Percentiles rank a stretch among this genome's conserved stretches.
Conservation (phyloP, 805 yeast species). For the Helenozyma rhizophorensis region DNA sequence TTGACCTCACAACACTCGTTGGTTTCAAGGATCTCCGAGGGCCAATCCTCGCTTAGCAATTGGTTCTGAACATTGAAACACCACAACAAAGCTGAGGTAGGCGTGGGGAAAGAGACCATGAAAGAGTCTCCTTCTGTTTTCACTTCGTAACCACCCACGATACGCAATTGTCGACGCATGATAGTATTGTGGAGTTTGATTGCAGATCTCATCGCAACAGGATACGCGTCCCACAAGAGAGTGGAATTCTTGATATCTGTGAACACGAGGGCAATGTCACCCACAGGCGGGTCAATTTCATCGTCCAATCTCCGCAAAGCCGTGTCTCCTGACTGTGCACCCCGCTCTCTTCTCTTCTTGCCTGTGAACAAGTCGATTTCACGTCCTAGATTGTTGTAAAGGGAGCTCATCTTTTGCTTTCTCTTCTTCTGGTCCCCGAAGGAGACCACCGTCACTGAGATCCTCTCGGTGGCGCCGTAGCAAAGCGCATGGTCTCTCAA, state of each 20-base stretch:
- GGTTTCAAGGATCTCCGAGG: constrained; percentile 79
- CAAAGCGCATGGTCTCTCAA: constrained; percentile 91
- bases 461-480: constrained; percentile 78
- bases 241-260: constrained; percentile 97
- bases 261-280: constrained; percentile 91
- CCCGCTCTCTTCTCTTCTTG: constrained; percentile 43
- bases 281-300: constrained; percentile 92
- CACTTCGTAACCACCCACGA: constrained; percentile 96
- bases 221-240: constrained; percentile 85
- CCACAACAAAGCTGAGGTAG: constrained; percentile 88
- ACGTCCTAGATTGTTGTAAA: constrained; percentile 38
- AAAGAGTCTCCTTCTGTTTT: constrained; percentile 99
- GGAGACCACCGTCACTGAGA: constrained; percentile 76
- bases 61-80: constrained; percentile 90
- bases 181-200: constrained; percentile 89
- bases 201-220: constrained; percentile 94
- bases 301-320: constrained; percentile 77
- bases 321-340: constrained; percentile 56
- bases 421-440: constrained; percentile 47
- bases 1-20: constrained; percentile 79
- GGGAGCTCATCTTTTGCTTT: constrained; percentile 23
- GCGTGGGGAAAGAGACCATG: constrained; percentile 94
- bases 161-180: constrained; percentile 89
- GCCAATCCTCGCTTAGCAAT: constrained; percentile 85
- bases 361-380: constrained; percentile 29